Base-by-base conservation (phyloP, 2,329 filamentous ascomycete species). In the Ophiostoma quercus region DNA sequence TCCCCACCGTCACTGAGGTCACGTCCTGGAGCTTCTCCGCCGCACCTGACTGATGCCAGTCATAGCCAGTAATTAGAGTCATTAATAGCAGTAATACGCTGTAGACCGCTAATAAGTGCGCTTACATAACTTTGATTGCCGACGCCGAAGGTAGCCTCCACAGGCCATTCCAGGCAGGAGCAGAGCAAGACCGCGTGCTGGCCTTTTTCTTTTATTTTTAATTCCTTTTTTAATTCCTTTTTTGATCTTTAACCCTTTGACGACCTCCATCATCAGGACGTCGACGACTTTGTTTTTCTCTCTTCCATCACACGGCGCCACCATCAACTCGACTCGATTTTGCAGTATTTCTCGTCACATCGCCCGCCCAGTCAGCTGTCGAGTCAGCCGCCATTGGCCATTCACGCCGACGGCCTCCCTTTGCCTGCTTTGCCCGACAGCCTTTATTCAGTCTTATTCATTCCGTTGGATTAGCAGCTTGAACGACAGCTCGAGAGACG, bases 251-350 rank as follows among this genome's bases (percentile, higher is more conserved):
- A n/a, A 25, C n/a, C 51, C 51, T 65, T 63, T 65, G 54, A 25
- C 54, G 68, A 63, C 68, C 60, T 69, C 41, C 39, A 25, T 25
- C 51, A 25, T 12, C 7, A 57, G n/a, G 51, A 11, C 51, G 51
- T 29, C 62, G 34, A 32, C 19, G n/a, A 60, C 25, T 65, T 32
- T 65, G 19, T 25, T 25, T 39, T 22, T 39, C 12, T 69, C 25
- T 32, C 39, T 67, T 60, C 19, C 60, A 51, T 62, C 57, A 8
- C 34, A 25, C 39, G 51, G n/a, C 9, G 51, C 11, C 51, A 57
- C 16, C n/a, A n/a, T 57, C 9, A 9, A 22, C 7, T 57, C 51
- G 51, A 57, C 51, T 22, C 51, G 9, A 12, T 57, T 34, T 63
- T 32, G 34, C 57, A 32, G 25, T 32, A 62, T 32, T 32, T 62